Base-by-base conservation (phyloP, 106 monocot genomes). In the Gastrodia elata region DNA sequence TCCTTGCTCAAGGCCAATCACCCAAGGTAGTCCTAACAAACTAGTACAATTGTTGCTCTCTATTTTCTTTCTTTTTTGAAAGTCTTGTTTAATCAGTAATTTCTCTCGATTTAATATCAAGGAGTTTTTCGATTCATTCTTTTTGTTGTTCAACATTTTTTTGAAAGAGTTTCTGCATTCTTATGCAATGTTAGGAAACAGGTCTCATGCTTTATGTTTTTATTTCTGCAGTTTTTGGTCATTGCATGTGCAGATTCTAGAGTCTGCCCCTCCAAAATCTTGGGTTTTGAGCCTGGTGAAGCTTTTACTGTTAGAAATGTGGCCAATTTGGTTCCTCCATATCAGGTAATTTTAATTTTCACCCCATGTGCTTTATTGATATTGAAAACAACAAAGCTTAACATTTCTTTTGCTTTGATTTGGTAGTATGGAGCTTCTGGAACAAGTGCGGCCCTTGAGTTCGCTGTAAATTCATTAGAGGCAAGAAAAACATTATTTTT, bases 171-270 rank as follows among this genome's bases (percentile, higher is more conserved):
- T 65, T 65, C 26, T 65, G 4, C 36, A 35, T 16, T 3, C 4
- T 65, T 1, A 9, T 20, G 61, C 26, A 32, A 61, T 28, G 4
- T 11, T 61, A 14, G 28, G 11, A 32, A 15, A 67, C 27, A 13
- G 18, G 36, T 70, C 77, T 65, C 11, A n/a, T 64, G 33, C 36
- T 37, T 69, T 35, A 30, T 76, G 48, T 30, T 77, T 33, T 1
- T 72, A 72, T 84, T 41, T 75, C 6, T 91, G 82, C 88, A 97
- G 97, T 97, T 92, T 74, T 86, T 93, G 89, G 92, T 97, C 27
- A 80, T 97, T 87, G 92, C 97, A 75, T 97, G 97, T 81, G 89
- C 86, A 65, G 97, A 97, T 80, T 97, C 97, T 15, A 90, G 97
- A 82, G 97, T 97, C 75, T 97, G 97, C 59, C 97, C 97, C 73